A percentile compares a stretch with the other conserved stretches of the same genome.
phyloP scores from a whole-genome alignment of 176 grass and related monocot genomes.

The Bonia amplexicaulis region DNA sequence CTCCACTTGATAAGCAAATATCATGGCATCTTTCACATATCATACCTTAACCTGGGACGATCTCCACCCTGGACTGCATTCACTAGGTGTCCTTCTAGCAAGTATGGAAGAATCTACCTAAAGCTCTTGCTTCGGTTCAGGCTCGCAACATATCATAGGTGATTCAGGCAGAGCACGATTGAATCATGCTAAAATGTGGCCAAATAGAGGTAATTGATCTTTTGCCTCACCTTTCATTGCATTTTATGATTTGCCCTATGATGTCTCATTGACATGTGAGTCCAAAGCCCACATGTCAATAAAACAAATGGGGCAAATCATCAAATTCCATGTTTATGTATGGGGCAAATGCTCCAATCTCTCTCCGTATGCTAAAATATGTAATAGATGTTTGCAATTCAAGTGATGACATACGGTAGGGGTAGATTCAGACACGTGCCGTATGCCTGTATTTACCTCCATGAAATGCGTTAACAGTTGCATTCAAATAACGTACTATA shows the following conservation, averaged over 20 bases:
- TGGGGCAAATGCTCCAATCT: no score
- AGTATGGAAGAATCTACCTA: background rate
- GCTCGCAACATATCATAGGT: background rate
- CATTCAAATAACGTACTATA: background rate
- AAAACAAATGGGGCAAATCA: no score
- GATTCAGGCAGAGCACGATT: background rate
- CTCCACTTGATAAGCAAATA: background rate
- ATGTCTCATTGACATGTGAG: no score
- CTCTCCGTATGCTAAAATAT: no score
- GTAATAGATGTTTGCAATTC: background rate
- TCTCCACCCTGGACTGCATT: background rate
- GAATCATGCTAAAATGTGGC: background rate
- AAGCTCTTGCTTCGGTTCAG: background rate
- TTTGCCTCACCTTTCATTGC: no score
- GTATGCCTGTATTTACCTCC: background rate
- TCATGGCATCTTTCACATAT: constrained; percentile 17
- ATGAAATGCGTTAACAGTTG: background rate
- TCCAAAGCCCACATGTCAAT: no score
- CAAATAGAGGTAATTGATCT: no score
- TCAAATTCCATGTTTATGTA: no score
- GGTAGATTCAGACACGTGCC: background rate
- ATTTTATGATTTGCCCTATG: no score
- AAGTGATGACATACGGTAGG: background rate
- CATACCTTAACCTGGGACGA: background rate
- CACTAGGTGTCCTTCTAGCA: background rate